These are phyloP conservation scores for Elaeis oleifera DNA, from an alignment of 202 grass and related monocot species.

Conservation along the genomic window DNA sequence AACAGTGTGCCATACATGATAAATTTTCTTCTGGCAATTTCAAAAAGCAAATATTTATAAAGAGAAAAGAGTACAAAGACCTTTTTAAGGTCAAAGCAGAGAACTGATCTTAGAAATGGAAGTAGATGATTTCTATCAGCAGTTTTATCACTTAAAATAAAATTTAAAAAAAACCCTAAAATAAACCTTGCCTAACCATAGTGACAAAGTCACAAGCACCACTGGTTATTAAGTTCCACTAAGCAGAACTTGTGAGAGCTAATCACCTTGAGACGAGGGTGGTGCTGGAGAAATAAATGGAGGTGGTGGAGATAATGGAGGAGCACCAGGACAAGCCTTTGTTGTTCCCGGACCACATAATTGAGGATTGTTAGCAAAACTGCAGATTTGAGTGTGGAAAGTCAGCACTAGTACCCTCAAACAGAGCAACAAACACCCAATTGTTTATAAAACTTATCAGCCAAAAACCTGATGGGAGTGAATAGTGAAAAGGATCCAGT, in stretches of 20 bases:
- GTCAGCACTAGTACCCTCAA: not conserved
- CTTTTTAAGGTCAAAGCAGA: too few species aligned
- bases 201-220: not conserved
- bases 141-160: too few species aligned
- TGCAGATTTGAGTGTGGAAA: constrained; percentile 23
- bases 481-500: constrained; percentile 91
- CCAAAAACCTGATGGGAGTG: constrained; percentile 79
- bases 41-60: too few species aligned
- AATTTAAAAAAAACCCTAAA: not conserved
- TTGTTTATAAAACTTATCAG: constrained; percentile 18
- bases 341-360: constrained; percentile 87
- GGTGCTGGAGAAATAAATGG: constrained; percentile 77
- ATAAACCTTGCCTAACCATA: not conserved
- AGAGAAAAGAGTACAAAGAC: too few species aligned
- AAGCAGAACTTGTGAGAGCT: not conserved
- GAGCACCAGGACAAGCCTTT: constrained; percentile 87
- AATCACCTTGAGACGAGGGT: constrained; percentile 63
- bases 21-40: too few species aligned
- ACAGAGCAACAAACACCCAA: not conserved
- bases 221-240: not conserved
- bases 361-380: constrained; percentile 92
- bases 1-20: too few species aligned
- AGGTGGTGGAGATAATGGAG: constrained; percentile 87
- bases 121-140: too few species aligned
- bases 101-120: too few species aligned